phyloP scores from a whole-genome alignment of 352 stramenopile genomes.

The Globisporangium sylvaticum region DNA sequence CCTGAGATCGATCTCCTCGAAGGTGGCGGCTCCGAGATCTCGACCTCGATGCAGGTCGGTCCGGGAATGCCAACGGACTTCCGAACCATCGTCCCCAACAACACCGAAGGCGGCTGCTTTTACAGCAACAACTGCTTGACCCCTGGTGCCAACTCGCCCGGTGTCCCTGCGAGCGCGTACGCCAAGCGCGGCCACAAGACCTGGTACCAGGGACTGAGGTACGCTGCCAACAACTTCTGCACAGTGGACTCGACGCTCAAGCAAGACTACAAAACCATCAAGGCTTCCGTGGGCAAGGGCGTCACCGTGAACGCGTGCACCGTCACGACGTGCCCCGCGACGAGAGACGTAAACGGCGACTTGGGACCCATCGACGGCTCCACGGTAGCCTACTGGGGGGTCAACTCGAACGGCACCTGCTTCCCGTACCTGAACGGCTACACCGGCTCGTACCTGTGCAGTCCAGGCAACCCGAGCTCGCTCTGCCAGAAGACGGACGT shows the following conservation, averaged over 20 bases:
- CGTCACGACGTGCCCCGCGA: neutral
- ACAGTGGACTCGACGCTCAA: neutral
- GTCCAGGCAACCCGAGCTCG: conserved; percentile 36
- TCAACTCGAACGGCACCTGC: conserved; percentile 38
- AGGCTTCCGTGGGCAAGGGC: neutral
- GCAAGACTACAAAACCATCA: neutral
- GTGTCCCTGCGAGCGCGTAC: neutral
- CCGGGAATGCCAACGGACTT: conserved; percentile 23
- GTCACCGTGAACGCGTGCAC: neutral
- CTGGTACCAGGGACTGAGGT: conserved; percentile 4
- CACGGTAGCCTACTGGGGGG: neutral
- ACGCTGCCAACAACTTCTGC: conserved; percentile 6
- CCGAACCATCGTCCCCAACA: neutral
- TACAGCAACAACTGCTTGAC: neutral
- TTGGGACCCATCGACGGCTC: neutral
- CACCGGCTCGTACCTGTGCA: conserved; percentile 49
- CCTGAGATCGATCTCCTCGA: conserved; percentile 89
- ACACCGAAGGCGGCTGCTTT: neutral
- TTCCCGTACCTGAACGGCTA: conserved; percentile 53
- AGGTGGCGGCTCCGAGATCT: conserved; percentile 57
- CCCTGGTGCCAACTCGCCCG: neutral
- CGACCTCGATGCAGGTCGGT: conserved; percentile 62
- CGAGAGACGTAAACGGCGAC: neutral
- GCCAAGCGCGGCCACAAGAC: neutral
- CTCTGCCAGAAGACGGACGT: conserved; percentile 19